Percentiles rank a stretch among this genome's conserved stretches.
Conservation (phyloP, 2,329 filamentous ascomycete genomes). For the Lojkania enalia region DNA sequence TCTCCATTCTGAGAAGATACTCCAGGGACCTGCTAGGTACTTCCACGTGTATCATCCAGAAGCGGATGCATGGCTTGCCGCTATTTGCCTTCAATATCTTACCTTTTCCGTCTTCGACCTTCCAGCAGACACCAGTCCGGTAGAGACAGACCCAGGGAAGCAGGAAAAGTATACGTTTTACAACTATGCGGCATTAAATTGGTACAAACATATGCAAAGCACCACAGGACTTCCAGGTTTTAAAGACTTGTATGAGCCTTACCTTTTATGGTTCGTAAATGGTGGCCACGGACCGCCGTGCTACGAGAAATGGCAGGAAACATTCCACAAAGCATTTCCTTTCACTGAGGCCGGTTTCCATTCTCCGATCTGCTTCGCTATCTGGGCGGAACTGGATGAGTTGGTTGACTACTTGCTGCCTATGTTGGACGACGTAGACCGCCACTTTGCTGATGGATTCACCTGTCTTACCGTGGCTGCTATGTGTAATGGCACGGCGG, state of each 20-base stretch:
- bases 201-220: slow-evolving; percentile 2
- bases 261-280: slow-evolving; percentile 4
- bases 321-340: not conserved
- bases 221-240: not conserved
- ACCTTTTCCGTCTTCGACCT: slow-evolving; percentile 7
- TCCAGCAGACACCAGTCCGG: not conserved
- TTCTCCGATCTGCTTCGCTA: slow-evolving; percentile 9
- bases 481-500: not conserved
- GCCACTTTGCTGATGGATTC: slow-evolving; percentile 1
- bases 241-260: slow-evolving; percentile 2
- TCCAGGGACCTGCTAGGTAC: not conserved
- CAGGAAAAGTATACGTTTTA: slow-evolving; percentile 1
- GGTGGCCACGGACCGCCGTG: slow-evolving; percentile 3
- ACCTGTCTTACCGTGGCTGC: slow-evolving; percentile 7
- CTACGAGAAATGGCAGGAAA: slow-evolving; percentile 3
- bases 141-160: not conserved
- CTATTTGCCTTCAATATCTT: slow-evolving; percentile 7
- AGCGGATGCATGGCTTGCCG: slow-evolving; percentile 6
- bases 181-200: slow-evolving; percentile 5
- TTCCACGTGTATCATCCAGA: slow-evolving; percentile 4
- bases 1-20: slow-evolving; percentile 1
- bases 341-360: not conserved
- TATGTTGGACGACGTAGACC: not conserved
- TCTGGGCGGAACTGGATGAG: slow-evolving; percentile 4
- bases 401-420: slow-evolving; percentile 6